These are phyloP conservation scores for Suillus plorans DNA, from an alignment of 768 basidiomycete genomes.

Conservation along the genomic window DNA sequence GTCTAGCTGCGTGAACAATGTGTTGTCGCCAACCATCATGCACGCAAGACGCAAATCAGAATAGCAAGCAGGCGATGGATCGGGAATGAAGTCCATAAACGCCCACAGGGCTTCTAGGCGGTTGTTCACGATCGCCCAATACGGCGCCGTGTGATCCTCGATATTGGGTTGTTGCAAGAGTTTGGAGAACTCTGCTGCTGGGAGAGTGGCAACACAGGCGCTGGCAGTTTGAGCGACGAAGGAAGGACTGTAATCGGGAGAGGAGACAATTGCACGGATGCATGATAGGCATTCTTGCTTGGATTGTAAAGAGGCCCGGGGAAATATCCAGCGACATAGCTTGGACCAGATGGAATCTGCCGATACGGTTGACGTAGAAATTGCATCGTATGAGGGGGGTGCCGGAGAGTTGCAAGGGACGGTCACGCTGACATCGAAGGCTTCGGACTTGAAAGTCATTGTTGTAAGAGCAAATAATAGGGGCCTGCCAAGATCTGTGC, in stretches of 20 bases:
- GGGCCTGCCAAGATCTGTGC: no score
- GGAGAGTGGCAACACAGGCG: neutral
- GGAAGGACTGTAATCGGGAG: neutral
- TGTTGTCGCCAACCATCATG: neutral
- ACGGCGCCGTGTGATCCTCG: neutral
- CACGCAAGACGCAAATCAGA: neutral
- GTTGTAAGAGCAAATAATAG: no score
- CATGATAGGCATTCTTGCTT: neutral
- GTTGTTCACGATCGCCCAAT: neutral
- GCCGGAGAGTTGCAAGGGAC: no score
- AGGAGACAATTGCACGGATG: neutral
- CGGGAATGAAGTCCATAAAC: neutral
- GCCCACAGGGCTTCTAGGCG: neutral
- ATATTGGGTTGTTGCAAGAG: neutral
- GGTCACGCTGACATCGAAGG: no score
- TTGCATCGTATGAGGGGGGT: no score
- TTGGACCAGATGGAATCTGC: neutral
- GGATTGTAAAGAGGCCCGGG: neutral
- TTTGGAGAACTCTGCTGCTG: neutral
- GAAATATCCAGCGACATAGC: neutral
- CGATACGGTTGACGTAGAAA: neutral
- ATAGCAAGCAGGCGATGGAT: neutral
- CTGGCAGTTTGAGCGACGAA: neutral
- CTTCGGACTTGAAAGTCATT: no score
- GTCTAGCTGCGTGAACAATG: neutral